These are phyloP conservation scores for Plasmodium yoelii DNA, from an alignment of 169 alveolate species.

Conservation along the genomic window DNA sequence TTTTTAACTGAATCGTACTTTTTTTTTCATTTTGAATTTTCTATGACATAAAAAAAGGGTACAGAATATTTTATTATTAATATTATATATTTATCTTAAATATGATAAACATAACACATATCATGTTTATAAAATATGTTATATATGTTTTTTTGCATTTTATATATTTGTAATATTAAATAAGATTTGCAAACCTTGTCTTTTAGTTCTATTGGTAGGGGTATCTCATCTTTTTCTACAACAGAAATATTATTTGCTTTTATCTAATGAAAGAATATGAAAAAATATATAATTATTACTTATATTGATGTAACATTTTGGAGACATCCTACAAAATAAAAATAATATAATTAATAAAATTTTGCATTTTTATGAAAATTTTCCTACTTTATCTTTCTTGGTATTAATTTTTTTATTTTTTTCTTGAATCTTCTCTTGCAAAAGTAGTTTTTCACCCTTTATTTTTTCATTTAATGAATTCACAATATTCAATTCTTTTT, in stretches of 20 bases:
- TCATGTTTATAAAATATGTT: neutral
- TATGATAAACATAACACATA: neutral
- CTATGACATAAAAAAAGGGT: neutral
- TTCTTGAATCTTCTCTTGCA: conserved; percentile 33
- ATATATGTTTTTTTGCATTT: neutral
- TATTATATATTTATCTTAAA: neutral
- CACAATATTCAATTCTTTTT: conserved; percentile 48
- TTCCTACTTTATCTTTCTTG: conserved; percentile 32
- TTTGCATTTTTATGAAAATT: neutral
- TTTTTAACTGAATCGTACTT: conserved; percentile 5
- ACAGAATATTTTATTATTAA: neutral
- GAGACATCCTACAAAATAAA: neutral
- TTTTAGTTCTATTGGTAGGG: conserved; percentile 9
- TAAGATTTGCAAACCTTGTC: neutral
- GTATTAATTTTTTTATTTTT: conserved; percentile 9
- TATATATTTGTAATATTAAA: neutral
- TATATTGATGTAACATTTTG: neutral
- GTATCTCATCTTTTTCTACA: conserved; percentile 25
- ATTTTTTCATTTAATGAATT: conserved; percentile 44
- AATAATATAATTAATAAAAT: neutral
- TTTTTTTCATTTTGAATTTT: neutral
- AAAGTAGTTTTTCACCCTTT: conserved; percentile 24
- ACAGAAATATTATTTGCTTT: conserved; percentile 15
- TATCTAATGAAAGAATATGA: conserved; percentile 15
- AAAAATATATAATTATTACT: neutral